Evolutionary conservation across 768 basidiomycete species (phyloP).

Genomic region (Leucocoprinus birnbaumii): DNA sequence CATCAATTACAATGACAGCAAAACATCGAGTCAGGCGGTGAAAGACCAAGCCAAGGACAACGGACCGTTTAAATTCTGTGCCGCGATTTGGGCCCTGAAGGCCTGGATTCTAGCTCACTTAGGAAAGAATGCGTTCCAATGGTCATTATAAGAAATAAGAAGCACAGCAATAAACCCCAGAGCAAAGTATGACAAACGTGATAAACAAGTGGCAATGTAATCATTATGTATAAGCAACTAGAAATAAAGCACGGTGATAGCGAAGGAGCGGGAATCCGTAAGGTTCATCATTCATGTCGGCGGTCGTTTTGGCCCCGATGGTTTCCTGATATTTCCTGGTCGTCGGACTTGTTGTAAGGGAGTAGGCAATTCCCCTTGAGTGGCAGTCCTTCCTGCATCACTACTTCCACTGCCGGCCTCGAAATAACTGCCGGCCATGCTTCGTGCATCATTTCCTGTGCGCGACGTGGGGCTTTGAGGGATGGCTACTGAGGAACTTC

Average conservation of each 20-base stretch:
- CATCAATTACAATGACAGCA: too few species aligned
- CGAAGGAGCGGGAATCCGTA: background rate
- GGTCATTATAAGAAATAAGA: too few species aligned
- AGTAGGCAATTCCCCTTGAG: constrained; percentile 10
- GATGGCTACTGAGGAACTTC: background rate
- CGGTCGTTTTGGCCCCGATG: background rate
- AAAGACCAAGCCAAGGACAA: too few species aligned
- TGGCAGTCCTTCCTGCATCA: constrained; percentile 16
- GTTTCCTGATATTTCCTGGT: constrained; percentile 20
- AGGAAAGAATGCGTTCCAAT: too few species aligned
- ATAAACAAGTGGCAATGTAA: too few species aligned
- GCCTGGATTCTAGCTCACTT: too few species aligned
- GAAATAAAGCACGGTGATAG: background rate
- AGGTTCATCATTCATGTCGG: background rate
- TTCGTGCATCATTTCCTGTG: constrained; percentile 11
- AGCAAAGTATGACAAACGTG: too few species aligned
- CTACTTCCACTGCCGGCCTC: constrained; percentile 17
- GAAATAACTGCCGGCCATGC: constrained; percentile 11
- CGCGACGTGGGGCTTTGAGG: constrained; percentile 2
- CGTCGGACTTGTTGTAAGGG: constrained; percentile 22
- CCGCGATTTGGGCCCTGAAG: too few species aligned
- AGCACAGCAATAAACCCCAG: too few species aligned
- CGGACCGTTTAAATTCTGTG: too few species aligned
- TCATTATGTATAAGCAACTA: too few species aligned
- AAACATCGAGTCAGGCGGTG: too few species aligned